Evolutionary conservation across 2,329 filamentous ascomycete genomes (phyloP).

Genomic region (Penicillium sp.): DNA sequence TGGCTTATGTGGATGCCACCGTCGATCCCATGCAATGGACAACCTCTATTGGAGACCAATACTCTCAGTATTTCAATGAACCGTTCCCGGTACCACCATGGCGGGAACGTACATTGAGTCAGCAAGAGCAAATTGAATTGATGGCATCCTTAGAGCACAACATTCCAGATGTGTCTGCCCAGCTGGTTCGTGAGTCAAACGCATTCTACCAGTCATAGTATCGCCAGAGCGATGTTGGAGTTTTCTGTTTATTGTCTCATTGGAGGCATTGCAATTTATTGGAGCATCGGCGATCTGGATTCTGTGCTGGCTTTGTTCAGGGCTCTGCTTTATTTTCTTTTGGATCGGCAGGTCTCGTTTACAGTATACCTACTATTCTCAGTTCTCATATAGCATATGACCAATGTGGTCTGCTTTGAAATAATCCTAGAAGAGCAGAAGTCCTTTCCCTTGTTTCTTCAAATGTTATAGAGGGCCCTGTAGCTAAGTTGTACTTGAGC

Average conservation of each 20-base stretch:
- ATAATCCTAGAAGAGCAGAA: background rate
- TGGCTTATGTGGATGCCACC: conserved; percentile 39
- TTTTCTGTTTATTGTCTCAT: background rate
- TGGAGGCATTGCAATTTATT: background rate
- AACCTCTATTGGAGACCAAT: conserved; percentile 50
- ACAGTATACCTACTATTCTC: conserved; percentile 12
- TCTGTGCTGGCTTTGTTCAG: conserved; percentile 4
- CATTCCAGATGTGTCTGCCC: conserved; percentile 50
- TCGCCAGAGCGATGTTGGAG: background rate
- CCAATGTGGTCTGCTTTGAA: background rate
- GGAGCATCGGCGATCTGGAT: conserved; percentile 10
- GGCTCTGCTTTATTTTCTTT: background rate
- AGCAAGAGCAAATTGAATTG: conserved; percentile 80
- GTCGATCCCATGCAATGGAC: conserved; percentile 49
- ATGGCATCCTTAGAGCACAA: conserved; percentile 75
- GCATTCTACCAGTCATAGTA: conserved; percentile 46
- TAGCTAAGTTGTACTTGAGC: no score
- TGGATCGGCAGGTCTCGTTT: conserved; percentile 13
- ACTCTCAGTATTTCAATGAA: conserved; percentile 53
- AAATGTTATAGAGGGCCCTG: background rate
- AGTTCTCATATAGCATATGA: background rate
- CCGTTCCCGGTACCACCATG: conserved; percentile 51
- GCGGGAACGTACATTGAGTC: conserved; percentile 70
- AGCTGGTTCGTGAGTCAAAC: conserved; percentile 44
- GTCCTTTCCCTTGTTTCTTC: background rate